Base-by-base conservation (phyloP, 2,329 filamentous ascomycete species). In the Trichoderma sp. region DNA sequence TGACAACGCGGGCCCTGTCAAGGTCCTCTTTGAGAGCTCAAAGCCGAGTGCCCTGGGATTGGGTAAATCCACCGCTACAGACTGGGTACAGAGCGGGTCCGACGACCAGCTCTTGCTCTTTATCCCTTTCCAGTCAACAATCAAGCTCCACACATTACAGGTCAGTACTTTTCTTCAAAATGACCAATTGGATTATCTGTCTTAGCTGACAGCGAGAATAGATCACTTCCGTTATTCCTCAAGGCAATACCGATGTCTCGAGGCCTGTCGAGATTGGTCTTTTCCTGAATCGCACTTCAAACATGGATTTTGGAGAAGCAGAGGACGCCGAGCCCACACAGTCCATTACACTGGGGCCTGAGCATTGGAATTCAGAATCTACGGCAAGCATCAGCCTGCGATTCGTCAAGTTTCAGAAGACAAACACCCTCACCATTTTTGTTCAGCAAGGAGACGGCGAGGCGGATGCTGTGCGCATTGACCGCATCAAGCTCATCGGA, bases 371-470 rank as follows among this genome's bases (percentile, higher is more conserved):
- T 79, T 83, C 85, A 55, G 88, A 92, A 16, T 91, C 89, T 63
- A 95, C 92, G 10, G 91, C 89, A 16, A 91, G 85, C 74, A 82
- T 95, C 66, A 81, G 86, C 55, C 82, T 98, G 75, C 91, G 94
- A 16, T 97, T 95, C 76, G 96, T 99, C 81, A 97, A 97, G 83
- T 99, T 98, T 84, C 96, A 98, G 82, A 96, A 94, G 77, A 91
- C 97, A 66, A 91, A 89, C 70, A 96, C 90, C 71, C 77, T 99
- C 74, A 91, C 97, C 21, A 75, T 99, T 13, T 99, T 97, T 79
- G 90, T 99, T 39, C 91, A 92, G 66, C 90, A 96, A 77, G 94
- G 94, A 2, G 92, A 95, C 66, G 90, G 90, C 21, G 90, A 93
- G 63, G 88, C 90, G 54, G 94, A 98, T 78, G 94, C 92, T 83